phyloP scores from a whole-genome alignment of 805 yeast genomes.

The Candida ovalis region DNA sequence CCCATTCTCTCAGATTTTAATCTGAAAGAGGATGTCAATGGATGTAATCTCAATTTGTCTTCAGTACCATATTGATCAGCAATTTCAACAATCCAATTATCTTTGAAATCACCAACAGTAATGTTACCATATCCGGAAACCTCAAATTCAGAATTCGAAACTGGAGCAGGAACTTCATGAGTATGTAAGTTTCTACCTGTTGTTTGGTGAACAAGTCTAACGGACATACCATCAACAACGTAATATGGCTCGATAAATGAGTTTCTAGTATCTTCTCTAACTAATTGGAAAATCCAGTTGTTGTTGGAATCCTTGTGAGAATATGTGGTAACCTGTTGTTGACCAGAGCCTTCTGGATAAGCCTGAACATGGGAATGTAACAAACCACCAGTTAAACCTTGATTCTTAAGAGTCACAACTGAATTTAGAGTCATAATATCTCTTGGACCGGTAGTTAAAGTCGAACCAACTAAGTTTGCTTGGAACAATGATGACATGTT shows the following conservation, averaged over 20 bases:
- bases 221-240: conserved; percentile 58
- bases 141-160: conserved; percentile 65
- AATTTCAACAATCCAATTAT: conserved; percentile 88
- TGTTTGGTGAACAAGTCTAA: conserved; percentile 67
- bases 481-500: conserved; percentile 88
- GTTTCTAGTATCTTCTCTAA: conserved; percentile 40
- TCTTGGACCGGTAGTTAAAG: conserved; percentile 63
- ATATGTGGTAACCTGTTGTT: conserved; percentile 93
- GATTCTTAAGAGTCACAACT: conserved; percentile 59
- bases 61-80: conserved; percentile 59
- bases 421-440: conserved; percentile 59
- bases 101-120: conserved; percentile 70
- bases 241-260: conserved; percentile 30
- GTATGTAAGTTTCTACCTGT: conserved; percentile 81
- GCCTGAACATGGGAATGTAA: conserved; percentile 84
- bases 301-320: conserved; percentile 86
- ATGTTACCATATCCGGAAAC: conserved; percentile 84
- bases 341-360: conserved; percentile 89
- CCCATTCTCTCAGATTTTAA: conserved; percentile 58
- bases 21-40: conserved; percentile 73
- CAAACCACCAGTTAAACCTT: conserved; percentile 68
- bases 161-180: conserved; percentile 74
- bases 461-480: conserved; percentile 70
- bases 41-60: conserved; percentile 52
- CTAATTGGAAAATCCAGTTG: conserved; percentile 69